A percentile compares a stretch with the other conserved stretches of the same genome.
phyloP scores from a whole-genome alignment of 2,329 filamentous ascomycete genomes.

The Clonostachys solani region DNA sequence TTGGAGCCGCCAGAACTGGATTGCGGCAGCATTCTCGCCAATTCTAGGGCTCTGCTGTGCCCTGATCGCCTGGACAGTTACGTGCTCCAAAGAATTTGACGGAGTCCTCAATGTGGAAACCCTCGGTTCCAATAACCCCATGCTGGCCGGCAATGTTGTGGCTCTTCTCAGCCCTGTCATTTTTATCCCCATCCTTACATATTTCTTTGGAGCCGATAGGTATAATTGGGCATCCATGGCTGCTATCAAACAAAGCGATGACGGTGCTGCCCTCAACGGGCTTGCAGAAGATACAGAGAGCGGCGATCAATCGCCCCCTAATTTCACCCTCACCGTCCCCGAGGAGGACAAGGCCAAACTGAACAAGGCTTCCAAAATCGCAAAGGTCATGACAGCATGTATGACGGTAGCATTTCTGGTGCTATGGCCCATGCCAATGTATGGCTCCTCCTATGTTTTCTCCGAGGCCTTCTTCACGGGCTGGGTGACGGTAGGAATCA shows the following conservation, averaged over 20 bases:
- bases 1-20: conserved; percentile 71
- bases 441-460: conserved; percentile 70
- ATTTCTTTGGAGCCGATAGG: conserved; percentile 53
- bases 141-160: conserved; percentile 83
- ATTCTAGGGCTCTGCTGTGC: conserved; percentile 59
- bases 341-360: conserved; percentile 45
- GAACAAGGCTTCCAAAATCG: conserved; percentile 46
- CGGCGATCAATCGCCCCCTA: neutral
- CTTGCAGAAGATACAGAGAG: neutral
- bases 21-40: conserved; percentile 62
- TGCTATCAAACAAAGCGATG: conserved; percentile 72
- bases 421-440: conserved; percentile 92
- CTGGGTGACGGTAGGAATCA: conserved; percentile 66
- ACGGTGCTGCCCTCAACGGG: conserved; percentile 29
- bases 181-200: conserved; percentile 73
- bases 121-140: conserved; percentile 78
- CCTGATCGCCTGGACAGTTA: conserved; percentile 68
- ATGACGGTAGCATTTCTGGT: conserved; percentile 67
- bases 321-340: too few species aligned
- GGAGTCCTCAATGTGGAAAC: conserved; percentile 66
- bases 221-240: conserved; percentile 91
- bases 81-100: conserved; percentile 57
- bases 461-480: conserved; percentile 62
- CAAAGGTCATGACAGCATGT: conserved; percentile 22
- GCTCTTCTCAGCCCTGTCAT: conserved; percentile 74